phyloP scores from a whole-genome alignment of 345 rosid genomes.

The Gynandropsis gynandra region DNA sequence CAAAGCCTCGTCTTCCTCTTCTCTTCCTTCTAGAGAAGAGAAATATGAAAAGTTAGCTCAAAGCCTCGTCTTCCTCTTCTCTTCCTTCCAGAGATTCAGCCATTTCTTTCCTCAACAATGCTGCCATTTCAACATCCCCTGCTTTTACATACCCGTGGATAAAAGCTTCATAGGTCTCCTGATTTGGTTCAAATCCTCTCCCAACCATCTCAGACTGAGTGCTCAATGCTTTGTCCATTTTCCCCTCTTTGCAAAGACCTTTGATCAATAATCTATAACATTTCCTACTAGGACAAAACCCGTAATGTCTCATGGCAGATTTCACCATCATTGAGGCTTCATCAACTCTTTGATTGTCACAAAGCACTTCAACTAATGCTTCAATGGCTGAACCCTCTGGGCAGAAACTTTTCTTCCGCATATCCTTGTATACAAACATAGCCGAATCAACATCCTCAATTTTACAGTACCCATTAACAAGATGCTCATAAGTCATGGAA shows the following conservation, averaged over 20 bases:
- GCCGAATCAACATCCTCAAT: slow-evolving; percentile 46
- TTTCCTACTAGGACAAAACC: slow-evolving; percentile 39
- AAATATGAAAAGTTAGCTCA: neutral
- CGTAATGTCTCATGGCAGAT: slow-evolving; percentile 29
- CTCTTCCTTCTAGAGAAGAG: slow-evolving; percentile 26
- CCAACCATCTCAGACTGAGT: slow-evolving; percentile 87
- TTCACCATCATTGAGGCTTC: slow-evolving; percentile 51
- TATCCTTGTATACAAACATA: slow-evolving; percentile 48
- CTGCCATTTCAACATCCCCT: slow-evolving; percentile 52
- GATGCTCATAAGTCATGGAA: slow-evolving; percentile 49
- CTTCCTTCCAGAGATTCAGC: slow-evolving; percentile 30
- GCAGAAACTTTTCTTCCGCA: slow-evolving; percentile 43
- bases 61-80: slow-evolving; percentile 13
- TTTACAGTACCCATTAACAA: slow-evolving; percentile 55
- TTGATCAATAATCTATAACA: slow-evolving; percentile 52
- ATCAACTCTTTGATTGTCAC: slow-evolving; percentile 30
- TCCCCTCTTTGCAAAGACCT: slow-evolving; percentile 52
- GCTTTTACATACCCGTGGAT: slow-evolving; percentile 43
- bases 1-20: slow-evolving; percentile 12
- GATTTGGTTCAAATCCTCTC: slow-evolving; percentile 56
- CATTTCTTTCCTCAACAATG: slow-evolving; percentile 52
- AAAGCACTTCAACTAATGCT: slow-evolving; percentile 40
- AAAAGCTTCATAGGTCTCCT: slow-evolving; percentile 49
- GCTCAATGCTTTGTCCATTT: slow-evolving; percentile 62
- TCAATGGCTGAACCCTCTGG: slow-evolving; percentile 42